phyloP scores from a whole-genome alignment of 768 basidiomycete genomes.

The Melanogaster broomeanus region DNA sequence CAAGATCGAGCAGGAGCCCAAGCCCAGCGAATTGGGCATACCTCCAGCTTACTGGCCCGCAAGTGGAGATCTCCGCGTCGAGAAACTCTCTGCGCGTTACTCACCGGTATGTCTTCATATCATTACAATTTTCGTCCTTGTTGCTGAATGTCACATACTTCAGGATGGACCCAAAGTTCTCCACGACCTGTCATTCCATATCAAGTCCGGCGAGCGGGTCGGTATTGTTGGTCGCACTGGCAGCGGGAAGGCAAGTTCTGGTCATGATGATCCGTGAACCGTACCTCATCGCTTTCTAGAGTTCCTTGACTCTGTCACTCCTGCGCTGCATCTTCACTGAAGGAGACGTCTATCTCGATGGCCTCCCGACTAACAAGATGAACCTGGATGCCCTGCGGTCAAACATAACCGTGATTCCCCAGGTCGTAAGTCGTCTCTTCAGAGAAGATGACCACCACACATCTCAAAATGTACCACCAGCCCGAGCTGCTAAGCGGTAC shows the following conservation, averaged over 20 bases:
- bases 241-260: slow-evolving; percentile 51
- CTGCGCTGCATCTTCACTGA: slow-evolving; percentile 57
- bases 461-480: slow-evolving; percentile 16
- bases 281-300: slow-evolving; percentile 34
- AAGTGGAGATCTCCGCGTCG: slow-evolving; percentile 51
- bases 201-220: slow-evolving; percentile 58
- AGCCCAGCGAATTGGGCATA: slow-evolving; percentile 37
- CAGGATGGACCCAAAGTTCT: slow-evolving; percentile 57
- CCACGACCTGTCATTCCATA: slow-evolving; percentile 50
- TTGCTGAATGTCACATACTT: slow-evolving; percentile 4
- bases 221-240: slow-evolving; percentile 67
- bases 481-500: slow-evolving; percentile 58
- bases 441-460: background rate
- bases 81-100: slow-evolving; percentile 53
- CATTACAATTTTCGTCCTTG: too few species aligned
- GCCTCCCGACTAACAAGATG: slow-evolving; percentile 42
- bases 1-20: slow-evolving; percentile 55
- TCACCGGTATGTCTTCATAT: slow-evolving; percentile 28
- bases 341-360: slow-evolving; percentile 55
- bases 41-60: slow-evolving; percentile 70
- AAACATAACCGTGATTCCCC: slow-evolving; percentile 61
- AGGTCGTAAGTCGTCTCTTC: slow-evolving; percentile 44
- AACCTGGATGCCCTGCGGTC: slow-evolving; percentile 56
- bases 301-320: slow-evolving; percentile 52
- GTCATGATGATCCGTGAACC: too few species aligned